Percentiles rank a stretch among this genome's conserved stretches.
These are phyloP conservation scores for Corymbia maculata DNA, from an alignment of 345 rosid species.

Conservation along the genomic window DNA sequence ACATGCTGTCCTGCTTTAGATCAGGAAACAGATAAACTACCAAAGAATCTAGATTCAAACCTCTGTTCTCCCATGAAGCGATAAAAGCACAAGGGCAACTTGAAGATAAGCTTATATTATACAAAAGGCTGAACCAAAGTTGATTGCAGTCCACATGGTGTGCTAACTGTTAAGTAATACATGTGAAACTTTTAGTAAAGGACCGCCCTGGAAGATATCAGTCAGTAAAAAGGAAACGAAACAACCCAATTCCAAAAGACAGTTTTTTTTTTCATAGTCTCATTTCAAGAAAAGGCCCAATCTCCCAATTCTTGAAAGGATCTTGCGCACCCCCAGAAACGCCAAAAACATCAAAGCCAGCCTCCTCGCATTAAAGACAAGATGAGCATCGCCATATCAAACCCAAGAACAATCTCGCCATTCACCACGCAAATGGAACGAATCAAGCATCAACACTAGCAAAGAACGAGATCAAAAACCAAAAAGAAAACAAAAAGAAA, in stretches of 20 bases:
- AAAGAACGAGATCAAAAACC: background rate
- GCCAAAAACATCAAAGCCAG: background rate
- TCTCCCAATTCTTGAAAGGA: background rate
- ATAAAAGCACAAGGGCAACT: background rate
- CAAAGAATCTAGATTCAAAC: background rate
- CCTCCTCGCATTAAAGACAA: background rate
- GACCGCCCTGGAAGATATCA: background rate
- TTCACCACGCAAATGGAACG: background rate
- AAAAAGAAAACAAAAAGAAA: background rate
- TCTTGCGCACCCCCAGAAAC: background rate
- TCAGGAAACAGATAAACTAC: background rate
- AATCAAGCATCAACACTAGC: background rate
- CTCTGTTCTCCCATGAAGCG: background rate
- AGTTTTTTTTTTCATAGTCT: background rate
- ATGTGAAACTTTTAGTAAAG: background rate
- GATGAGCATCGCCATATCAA: background rate
- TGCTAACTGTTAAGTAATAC: background rate
- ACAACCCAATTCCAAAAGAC: background rate
- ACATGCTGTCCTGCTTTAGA: background rate
- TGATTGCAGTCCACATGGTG: background rate
- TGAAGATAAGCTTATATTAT: background rate
- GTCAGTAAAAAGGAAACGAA: background rate
- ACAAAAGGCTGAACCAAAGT: background rate
- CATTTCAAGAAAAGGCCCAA: background rate
- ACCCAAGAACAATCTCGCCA: background rate